Evolutionary conservation across 495 filamentous ascomycete genomes (phyloP), one percentile per base, ranked within the genome.

Genomic region (Collariella sp.): DNA sequence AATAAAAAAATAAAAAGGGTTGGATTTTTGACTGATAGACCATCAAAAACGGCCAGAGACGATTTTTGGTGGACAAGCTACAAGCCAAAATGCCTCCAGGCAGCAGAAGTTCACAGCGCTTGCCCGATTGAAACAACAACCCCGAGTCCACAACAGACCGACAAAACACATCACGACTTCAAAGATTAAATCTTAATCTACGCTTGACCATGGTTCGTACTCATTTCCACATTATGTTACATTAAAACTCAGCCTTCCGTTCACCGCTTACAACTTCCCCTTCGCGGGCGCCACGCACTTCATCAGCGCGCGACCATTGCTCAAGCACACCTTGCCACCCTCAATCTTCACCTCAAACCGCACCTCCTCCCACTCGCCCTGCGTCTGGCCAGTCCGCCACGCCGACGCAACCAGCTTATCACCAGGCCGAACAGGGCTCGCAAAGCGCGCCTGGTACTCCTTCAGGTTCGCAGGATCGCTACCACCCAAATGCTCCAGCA

Each of bases 371-470:
- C 78, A 89, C 16, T 82, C 88, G 59, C 83, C 82, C 65, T 81
- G 75, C 52, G 71, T 67, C 62, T 84, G 71, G 1, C 89, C 83
- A 23, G 76, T 83, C 63, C 70, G 69, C 84, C 83, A 86, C 44
- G 79, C 81, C 62, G 82, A 75, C n/a, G 73, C 74, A 10, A 85
- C 73, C 33, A 86, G 65, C 73, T 82, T 84, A 62, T 86, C 84
- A 5, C 86, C 88, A 0, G 87, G 86, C 60, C 79, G 81, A 7
- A 95, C 90, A 3, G 90, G 88, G 41, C 79, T 83, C 9, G 89
- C 88, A 67, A 95, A 96, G 7, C 89, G 75, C 19, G 89, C 88
- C 74, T 93, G 87, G 73, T 89, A 94, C 68, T 89, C 86, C 67
- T 79, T 84, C 50, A 96, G 74, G 56, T 91, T 91, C 36, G 75